Conservation (phyloP, 768 basidiomycete genomes). For the Chalciporus chontae region DNA sequence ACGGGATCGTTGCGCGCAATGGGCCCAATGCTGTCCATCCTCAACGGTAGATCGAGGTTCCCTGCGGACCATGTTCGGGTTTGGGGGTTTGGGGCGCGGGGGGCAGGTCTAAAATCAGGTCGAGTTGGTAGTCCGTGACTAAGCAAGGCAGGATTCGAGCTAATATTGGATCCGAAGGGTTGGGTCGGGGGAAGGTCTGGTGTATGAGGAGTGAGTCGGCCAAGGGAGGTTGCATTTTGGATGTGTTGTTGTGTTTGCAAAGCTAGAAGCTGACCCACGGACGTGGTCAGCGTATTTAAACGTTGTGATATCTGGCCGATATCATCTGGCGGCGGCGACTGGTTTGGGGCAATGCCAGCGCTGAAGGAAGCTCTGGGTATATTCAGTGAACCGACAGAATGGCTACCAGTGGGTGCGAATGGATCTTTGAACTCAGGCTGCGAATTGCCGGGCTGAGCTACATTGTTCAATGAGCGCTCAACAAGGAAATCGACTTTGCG, state of each 20-base stretch:
- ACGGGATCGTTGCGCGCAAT: slow-evolving; percentile 37
- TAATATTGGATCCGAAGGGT: slow-evolving; percentile 33
- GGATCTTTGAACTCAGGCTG: slow-evolving; percentile 85
- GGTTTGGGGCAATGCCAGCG: slow-evolving; percentile 69
- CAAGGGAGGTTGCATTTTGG: slow-evolving; percentile 40
- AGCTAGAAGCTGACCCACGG: slow-evolving; percentile 81
- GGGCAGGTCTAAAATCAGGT: slow-evolving; percentile 55
- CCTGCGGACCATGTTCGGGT: slow-evolving; percentile 86
- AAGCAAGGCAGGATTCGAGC: slow-evolving; percentile 39
- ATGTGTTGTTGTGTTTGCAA: slow-evolving; percentile 72
- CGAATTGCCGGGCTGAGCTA: slow-evolving; percentile 17
- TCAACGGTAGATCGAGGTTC: slow-evolving; percentile 67
- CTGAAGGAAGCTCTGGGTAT: slow-evolving; percentile 61
- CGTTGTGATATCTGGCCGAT: slow-evolving; percentile 74
- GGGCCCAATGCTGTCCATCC: slow-evolving; percentile 40
- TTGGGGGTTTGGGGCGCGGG: slow-evolving; percentile 65
- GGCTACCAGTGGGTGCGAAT: slow-evolving; percentile 47
- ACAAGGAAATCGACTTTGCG: slow-evolving; percentile 76
- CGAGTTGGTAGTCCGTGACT: slow-evolving; percentile 64
- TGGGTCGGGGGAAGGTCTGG: slow-evolving; percentile 47
- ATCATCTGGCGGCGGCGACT: slow-evolving; percentile 64
- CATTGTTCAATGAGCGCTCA: slow-evolving; percentile 51
- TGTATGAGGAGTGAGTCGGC: slow-evolving; percentile 31
- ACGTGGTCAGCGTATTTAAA: slow-evolving; percentile 74
- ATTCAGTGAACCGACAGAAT: slow-evolving; percentile 34